Evolutionary conservation across 805 yeast species (phyloP).

Genomic region (Starmerella cellae): DNA sequence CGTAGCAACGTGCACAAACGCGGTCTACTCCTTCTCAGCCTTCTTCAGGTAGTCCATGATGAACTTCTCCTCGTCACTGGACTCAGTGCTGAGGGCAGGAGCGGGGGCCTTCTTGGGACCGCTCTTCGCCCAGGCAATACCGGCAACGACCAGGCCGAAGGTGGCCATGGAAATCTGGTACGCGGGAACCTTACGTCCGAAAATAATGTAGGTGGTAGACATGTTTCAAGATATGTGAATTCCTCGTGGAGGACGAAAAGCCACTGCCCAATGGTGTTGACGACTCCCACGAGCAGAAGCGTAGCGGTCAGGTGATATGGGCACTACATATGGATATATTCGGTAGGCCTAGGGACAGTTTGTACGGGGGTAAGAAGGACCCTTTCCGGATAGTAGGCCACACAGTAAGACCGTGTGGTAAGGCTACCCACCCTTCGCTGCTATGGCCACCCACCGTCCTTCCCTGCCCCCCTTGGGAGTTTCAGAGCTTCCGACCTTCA

Average conservation of each 20-base stretch:
- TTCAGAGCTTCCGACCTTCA: too few species aligned
- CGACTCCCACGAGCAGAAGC: too few species aligned
- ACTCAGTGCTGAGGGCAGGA: conserved; percentile 60
- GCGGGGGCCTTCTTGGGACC: conserved; percentile 39
- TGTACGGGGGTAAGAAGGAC: too few species aligned
- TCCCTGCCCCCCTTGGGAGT: too few species aligned
- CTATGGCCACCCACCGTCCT: too few species aligned
- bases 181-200: conserved; percentile 75
- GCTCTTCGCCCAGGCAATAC: conserved; percentile 59
- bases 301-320: too few species aligned
- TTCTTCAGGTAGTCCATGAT: conserved; percentile 52
- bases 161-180: conserved; percentile 81
- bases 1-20: background rate
- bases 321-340: too few species aligned
- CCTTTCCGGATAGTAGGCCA: too few species aligned
- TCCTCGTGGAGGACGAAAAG: background rate
- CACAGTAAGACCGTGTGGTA: too few species aligned
- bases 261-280: background rate
- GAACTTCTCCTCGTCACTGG: conserved; percentile 83
- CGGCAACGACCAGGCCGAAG: conserved; percentile 50
- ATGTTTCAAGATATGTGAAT: conserved; percentile 3
- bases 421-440: too few species aligned
- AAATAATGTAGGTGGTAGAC: conserved; percentile 42
- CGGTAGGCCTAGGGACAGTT: too few species aligned
- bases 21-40: conserved; percentile 27